phyloP scores from a whole-genome alignment of 78 protist species.

The Protostelium mycophagum region DNA sequence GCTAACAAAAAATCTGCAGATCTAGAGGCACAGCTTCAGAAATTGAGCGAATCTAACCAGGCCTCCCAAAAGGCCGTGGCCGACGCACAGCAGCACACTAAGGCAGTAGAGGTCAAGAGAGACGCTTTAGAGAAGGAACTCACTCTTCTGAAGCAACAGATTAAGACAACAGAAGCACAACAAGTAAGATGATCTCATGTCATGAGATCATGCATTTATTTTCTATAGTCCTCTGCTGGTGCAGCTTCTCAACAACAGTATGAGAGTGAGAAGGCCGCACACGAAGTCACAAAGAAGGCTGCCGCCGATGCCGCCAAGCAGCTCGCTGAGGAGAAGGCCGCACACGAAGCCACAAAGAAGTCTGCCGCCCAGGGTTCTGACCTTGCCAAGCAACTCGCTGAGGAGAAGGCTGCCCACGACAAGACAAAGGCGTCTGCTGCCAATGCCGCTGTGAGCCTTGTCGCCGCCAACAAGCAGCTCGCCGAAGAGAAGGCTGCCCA shows the following conservation, averaged over 20 bases:
- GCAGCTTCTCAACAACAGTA: background rate
- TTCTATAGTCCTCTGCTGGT: background rate
- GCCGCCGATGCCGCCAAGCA: background rate
- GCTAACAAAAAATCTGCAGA: background rate
- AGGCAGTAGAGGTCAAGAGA: background rate
- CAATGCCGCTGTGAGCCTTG: background rate
- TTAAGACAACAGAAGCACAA: background rate
- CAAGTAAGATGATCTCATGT: no score
- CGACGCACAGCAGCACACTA: background rate
- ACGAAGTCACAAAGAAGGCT: background rate
- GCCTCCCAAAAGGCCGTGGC: background rate
- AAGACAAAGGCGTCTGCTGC: background rate
- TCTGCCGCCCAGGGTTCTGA: background rate
- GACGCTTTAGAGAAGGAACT: background rate
- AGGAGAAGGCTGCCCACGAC: background rate
- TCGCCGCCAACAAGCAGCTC: background rate
- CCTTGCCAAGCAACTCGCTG: background rate
- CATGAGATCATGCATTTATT: no score
- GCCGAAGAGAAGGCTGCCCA: background rate
- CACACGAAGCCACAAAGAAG: background rate
- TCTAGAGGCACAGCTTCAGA: background rate
- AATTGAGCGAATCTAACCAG: no score
- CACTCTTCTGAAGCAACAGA: background rate
- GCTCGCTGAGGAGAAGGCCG: background rate
- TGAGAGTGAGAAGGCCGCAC: background rate